Conservation (phyloP, 495 filamentous ascomycete species). For the Wilcoxina mikolae region DNA sequence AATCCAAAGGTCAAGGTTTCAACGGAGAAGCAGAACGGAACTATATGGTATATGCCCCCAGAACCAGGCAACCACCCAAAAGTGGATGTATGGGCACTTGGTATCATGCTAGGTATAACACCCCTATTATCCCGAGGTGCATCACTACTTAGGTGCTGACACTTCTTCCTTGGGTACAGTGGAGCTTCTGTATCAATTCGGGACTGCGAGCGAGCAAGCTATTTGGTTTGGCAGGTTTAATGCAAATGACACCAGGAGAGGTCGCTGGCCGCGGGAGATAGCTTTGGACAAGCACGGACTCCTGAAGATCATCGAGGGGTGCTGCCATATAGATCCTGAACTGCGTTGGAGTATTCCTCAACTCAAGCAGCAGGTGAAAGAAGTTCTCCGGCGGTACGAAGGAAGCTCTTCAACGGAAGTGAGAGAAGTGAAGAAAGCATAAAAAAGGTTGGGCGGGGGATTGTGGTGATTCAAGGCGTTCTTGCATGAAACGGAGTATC, state of each 20-base stretch:
- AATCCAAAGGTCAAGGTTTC: too few relatives aligned
- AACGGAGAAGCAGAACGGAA: background rate
- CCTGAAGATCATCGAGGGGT: too few relatives aligned
- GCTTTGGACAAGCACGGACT: too few relatives aligned
- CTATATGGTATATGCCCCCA: background rate
- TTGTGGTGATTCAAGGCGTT: too few relatives aligned
- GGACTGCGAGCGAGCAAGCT: constrained; percentile 35
- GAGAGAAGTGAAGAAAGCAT: too few relatives aligned
- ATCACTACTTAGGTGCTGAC: background rate
- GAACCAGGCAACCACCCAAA: constrained; percentile 21
- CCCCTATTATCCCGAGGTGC: background rate
- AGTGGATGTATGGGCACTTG: constrained; percentile 36
- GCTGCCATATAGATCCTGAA: too few relatives aligned
- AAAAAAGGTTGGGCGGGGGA: too few relatives aligned
- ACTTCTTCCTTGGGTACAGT: constrained; percentile 11
- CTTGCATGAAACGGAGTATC: too few relatives aligned
- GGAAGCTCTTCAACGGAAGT: too few relatives aligned
- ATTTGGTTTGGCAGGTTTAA: background rate
- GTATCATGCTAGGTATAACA: constrained; percentile 32
- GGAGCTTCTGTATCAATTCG: constrained; percentile 35
- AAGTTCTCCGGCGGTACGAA: too few relatives aligned
- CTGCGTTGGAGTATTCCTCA: too few relatives aligned
- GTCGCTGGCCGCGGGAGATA: background rate
- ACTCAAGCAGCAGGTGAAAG: too few relatives aligned
- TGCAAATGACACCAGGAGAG: background rate